Evolutionary conservation across 129 eudicot species (phyloP).

Genomic region (Sambucus nigra): DNA sequence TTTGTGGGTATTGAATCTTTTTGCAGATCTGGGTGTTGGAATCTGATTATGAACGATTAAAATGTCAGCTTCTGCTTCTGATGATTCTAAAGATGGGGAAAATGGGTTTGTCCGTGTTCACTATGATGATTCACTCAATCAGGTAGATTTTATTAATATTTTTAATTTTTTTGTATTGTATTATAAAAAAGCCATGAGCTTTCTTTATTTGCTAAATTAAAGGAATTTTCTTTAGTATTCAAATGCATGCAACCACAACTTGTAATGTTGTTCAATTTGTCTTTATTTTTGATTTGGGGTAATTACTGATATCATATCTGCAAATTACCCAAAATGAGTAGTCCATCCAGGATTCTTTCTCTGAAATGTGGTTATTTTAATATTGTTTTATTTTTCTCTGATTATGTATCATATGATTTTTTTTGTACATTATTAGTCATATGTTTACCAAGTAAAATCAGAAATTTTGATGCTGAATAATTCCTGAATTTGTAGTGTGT

Average conservation of each 20-base stretch:
- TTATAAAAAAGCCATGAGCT: no score
- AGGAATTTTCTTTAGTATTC: not conserved
- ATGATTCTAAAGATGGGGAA: slow-evolving; percentile 25
- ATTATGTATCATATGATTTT: no score
- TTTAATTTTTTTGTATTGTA: not conserved
- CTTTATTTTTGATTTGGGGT: no score
- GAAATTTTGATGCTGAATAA: not conserved
- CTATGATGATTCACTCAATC: slow-evolving; percentile 23
- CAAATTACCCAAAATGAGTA: not conserved
- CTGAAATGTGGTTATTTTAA: not conserved
- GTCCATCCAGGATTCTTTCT: not conserved
- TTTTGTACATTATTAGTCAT: not conserved
- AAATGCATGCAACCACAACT: not conserved
- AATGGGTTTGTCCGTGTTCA: slow-evolving; percentile 29
- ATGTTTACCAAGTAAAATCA: not conserved
- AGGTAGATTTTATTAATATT: slow-evolving; percentile 17
- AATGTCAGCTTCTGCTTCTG: slow-evolving; percentile 52
- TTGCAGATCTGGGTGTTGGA: slow-evolving; percentile 30
- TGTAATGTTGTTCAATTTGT: no score
- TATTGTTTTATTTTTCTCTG: no score
- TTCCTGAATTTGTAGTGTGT: not conserved
- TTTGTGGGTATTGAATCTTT: not conserved
- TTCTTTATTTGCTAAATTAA: not conserved
- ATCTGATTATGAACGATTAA: slow-evolving; percentile 24
- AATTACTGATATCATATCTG: not conserved